Base-by-base conservation (phyloP, 495 filamentous ascomycete genomes). In the Aspergillus diversus region DNA sequence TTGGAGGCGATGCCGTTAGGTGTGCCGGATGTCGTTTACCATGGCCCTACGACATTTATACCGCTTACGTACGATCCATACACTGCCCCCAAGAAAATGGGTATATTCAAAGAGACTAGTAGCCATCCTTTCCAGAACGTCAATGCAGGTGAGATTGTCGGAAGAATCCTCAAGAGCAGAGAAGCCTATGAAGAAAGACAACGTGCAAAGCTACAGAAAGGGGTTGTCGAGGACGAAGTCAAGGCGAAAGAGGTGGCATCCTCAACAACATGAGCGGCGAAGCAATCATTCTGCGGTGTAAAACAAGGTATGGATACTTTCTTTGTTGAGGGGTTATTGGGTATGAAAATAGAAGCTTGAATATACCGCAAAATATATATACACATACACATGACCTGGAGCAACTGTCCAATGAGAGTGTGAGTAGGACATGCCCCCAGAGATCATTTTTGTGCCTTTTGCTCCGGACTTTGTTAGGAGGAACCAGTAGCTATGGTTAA, bases 31-130 rank as follows among this genome's bases (percentile, higher is more conserved):
- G 88, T 86, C 5, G 92, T 99, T 56, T 99, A 97, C 74, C 95
- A 99, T 77, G 95, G 95, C 9, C 92, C 92, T 1, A 98, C 96
- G 0, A 85, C 90, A 21, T 97, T 96, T 73, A 96, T 97, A 77
- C 90, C 91, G 2, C 81, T 90, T 21, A 91, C 87, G 32, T 90
- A 92, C 67, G 93, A 98, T 73, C 92, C 93, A 1, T 99, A 97
- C 75, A 75, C 77, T 13, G 91, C 83, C 9, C 87, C 93, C 16
- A 92, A 91, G 73, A 79, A 81, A 67, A 86, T 92, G 84, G 89
- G 89, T 3, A 91, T 96, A 61, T 94, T 91, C 80, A 82, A 80
- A 42, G 86, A 92, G 70, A 86, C 92, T 8, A 80, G 82, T 2
- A 71, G 77, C 15, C 95, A 99, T 73, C 81, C 86, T 16, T 98